Conservation (phyloP, 345 rosid genomes). For the Gossypium sturtianum region DNA sequence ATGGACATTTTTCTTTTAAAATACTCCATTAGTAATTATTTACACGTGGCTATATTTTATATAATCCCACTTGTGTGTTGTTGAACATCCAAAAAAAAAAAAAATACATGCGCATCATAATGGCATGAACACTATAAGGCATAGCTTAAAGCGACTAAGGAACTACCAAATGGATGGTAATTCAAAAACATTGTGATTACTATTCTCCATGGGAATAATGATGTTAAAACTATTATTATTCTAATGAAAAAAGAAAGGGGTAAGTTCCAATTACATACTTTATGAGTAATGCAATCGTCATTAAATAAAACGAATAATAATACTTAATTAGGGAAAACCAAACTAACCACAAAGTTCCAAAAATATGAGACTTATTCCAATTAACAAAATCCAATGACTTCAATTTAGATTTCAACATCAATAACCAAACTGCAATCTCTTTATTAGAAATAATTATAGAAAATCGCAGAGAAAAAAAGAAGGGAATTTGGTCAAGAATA, state of each 20-base stretch:
- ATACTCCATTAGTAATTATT: background rate
- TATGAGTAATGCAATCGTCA: slow-evolving; percentile 41
- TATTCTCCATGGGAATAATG: slow-evolving; percentile 14
- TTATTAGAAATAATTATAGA: too few relatives aligned
- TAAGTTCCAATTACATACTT: slow-evolving; percentile 27
- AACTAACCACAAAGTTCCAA: slow-evolving; percentile 2
- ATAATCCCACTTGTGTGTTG: slow-evolving; percentile 18
- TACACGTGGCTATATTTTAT: background rate
- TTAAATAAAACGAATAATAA: background rate
- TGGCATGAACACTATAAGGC: slow-evolving; percentile 16
- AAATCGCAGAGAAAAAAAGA: background rate
- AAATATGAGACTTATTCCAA: background rate
- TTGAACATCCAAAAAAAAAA: slow-evolving; percentile 11
- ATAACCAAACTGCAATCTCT: background rate
- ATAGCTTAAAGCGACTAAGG: slow-evolving; percentile 33
- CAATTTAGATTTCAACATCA: background rate
- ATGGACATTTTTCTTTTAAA: background rate
- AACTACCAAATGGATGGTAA: slow-evolving; percentile 29
- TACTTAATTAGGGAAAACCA: background rate
- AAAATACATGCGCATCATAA: slow-evolving; percentile 20
- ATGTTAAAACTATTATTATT: slow-evolving; percentile 4
- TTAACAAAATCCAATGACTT: background rate
- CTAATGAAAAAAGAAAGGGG: background rate
- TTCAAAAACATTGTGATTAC: slow-evolving; percentile 13
- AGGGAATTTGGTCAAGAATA: slow-evolving; percentile 1